Evolutionary conservation across 2,329 filamentous ascomycete species (phyloP).

Genomic region (Clonostachys byssicola): DNA sequence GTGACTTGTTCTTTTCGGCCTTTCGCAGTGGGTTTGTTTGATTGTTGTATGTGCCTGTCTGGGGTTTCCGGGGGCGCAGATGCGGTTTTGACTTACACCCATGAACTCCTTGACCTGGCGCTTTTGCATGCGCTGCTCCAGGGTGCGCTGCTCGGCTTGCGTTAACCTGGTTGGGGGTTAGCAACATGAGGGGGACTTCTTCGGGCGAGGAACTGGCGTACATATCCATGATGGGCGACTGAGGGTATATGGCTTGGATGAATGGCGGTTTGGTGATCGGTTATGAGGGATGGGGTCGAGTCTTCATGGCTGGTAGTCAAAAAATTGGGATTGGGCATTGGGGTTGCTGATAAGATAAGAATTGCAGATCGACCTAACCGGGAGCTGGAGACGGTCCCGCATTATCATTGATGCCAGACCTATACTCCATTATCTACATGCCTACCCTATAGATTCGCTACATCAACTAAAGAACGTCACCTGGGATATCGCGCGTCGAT

Average conservation of each 20-base stretch:
- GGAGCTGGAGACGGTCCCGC: too few species aligned
- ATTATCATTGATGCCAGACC: too few species aligned
- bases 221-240: constrained; percentile 10
- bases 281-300: neutral
- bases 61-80: neutral
- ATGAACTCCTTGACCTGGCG: constrained; percentile 99
- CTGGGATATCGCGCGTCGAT: too few species aligned
- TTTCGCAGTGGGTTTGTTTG: too few species aligned
- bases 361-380: neutral
- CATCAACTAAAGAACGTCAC: too few species aligned
- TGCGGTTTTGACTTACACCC: constrained; percentile 61
- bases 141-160: constrained; percentile 80
- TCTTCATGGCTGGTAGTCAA: neutral
- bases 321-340: neutral
- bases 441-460: too few species aligned
- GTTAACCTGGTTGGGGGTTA: constrained; percentile 50
- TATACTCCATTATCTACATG: too few species aligned
- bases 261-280: neutral
- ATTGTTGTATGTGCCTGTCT: too few species aligned
- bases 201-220: constrained; percentile 2
- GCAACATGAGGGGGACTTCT: neutral
- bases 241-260: neutral
- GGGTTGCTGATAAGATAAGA: neutral
- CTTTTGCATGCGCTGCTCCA: constrained; percentile 91
- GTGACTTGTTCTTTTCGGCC: neutral